Evolutionary conservation across 768 basidiomycete species (phyloP).

Genomic region (Vishniacozyma victoriae): DNA sequence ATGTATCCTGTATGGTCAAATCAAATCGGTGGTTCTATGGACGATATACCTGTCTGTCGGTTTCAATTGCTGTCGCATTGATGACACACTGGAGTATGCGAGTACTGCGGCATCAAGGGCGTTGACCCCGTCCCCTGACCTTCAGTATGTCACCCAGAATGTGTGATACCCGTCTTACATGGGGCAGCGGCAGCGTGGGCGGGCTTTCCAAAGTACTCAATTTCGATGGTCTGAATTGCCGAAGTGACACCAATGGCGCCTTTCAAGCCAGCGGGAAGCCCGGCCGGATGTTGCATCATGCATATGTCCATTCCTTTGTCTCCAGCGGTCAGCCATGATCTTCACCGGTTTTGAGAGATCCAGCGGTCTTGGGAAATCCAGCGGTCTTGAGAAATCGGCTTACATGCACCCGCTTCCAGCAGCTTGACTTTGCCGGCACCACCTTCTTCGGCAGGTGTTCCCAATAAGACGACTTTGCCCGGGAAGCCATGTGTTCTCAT

Average conservation of each 20-base stretch:
- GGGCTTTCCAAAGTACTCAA: constrained; percentile 23
- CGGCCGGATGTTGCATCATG: constrained; percentile 28
- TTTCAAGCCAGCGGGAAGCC: neutral
- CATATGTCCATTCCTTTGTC: constrained; percentile 26
- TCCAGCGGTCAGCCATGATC: neutral
- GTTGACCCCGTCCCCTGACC: constrained; percentile 26
- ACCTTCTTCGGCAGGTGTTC: constrained; percentile 37
- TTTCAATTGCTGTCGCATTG: constrained; percentile 78
- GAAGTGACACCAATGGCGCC: constrained; percentile 9
- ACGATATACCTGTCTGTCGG: constrained; percentile 59
- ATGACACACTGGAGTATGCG: constrained; percentile 71
- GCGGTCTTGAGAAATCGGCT: no score
- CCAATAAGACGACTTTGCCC: constrained; percentile 28
- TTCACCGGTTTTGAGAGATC: no score
- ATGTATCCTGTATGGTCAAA: constrained; percentile 51
- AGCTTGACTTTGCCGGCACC: constrained; percentile 31
- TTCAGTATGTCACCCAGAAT: no score
- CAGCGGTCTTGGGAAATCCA: neutral
- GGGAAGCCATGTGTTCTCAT: constrained; percentile 21
- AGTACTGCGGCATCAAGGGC: constrained; percentile 70
- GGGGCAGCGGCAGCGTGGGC: constrained; percentile 25
- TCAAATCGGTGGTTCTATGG: constrained; percentile 1
- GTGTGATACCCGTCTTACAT: no score
- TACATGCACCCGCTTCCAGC: constrained; percentile 23
- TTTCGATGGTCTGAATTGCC: constrained; percentile 8